phyloP scores from a whole-genome alignment of 2,329 filamentous ascomycete genomes.

The Fusarium nisikadoi region DNA sequence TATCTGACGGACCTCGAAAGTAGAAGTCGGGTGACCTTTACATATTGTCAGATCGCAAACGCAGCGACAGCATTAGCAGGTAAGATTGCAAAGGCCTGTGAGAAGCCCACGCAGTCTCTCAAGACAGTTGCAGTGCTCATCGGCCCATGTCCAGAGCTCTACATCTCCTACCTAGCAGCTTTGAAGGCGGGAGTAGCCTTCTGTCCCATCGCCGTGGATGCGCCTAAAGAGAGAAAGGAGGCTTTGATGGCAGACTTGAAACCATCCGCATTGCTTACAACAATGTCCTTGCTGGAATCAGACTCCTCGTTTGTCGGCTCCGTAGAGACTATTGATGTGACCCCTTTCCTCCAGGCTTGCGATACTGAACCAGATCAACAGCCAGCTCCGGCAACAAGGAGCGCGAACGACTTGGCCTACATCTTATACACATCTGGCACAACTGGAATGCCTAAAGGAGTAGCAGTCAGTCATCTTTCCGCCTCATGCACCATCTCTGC shows the following conservation, averaged over 20 bases:
- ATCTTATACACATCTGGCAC: constrained; percentile 22
- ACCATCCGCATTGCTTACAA: neutral
- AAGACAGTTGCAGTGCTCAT: constrained; percentile 7
- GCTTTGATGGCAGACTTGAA: constrained; percentile 9
- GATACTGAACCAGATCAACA: neutral
- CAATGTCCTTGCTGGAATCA: rapidly evolving
- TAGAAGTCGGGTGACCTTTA: neutral
- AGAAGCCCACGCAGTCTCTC: neutral
- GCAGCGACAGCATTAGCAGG: neutral
- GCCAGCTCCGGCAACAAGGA: rapidly evolving
- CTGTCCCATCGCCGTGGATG: constrained; percentile 9
- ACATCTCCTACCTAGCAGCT: constrained; percentile 14
- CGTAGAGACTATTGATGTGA: neutral
- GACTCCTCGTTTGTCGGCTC: rapidly evolving
- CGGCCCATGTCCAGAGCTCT: constrained; percentile 17
- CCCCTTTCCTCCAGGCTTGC: neutral
- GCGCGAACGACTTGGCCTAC: neutral
- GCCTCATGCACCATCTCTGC: constrained; percentile 10
- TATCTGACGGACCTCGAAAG: neutral
- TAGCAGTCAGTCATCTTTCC: constrained; percentile 16
- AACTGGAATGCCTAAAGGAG: constrained; percentile 16
- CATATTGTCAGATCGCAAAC: constrained; percentile 1
- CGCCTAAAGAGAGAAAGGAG: neutral
- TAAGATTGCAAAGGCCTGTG: neutral
- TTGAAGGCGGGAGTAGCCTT: constrained; percentile 15